Conservation (phyloP, 441 rosid species). For the Daphne laureola region DNA sequence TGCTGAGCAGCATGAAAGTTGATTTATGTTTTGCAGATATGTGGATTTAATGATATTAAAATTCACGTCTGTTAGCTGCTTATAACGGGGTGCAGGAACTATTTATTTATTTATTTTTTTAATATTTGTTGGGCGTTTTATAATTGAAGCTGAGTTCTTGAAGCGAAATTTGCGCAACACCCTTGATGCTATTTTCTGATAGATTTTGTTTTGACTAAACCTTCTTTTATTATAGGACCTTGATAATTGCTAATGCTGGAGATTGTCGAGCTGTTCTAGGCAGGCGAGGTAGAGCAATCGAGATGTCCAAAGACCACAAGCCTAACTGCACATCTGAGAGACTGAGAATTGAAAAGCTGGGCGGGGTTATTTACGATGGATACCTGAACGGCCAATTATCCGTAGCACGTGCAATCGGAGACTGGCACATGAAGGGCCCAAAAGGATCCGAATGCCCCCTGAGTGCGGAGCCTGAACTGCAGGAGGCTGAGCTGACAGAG, state of each 20-base stretch:
- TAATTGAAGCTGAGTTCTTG: too few species aligned
- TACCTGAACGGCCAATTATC: constrained; percentile 88
- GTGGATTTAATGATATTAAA: too few species aligned
- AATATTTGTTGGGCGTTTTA: too few species aligned
- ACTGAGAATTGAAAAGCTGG: constrained; percentile 68
- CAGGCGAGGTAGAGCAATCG: constrained; percentile 75
- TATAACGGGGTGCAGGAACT: too few species aligned
- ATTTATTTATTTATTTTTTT: too few species aligned
- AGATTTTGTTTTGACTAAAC: neutral
- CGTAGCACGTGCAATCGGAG: constrained; percentile 85
- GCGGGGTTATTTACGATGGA: constrained; percentile 83
- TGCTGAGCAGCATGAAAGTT: too few species aligned
- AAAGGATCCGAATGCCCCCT: constrained; percentile 76
- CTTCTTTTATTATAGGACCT: constrained; percentile 42
- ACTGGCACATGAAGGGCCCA: constrained; percentile 86
- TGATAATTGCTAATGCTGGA: constrained; percentile 78
- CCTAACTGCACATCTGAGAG: constrained; percentile 61
- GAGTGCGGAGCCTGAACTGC: constrained; percentile 76
- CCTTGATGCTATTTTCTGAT: too few species aligned
- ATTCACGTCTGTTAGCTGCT: too few species aligned
- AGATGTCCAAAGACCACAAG: constrained; percentile 81
- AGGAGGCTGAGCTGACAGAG: constrained; percentile 43
- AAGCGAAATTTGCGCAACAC: too few species aligned
- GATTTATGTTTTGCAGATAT: too few species aligned
- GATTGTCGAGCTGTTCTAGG: constrained; percentile 92